Base-by-base conservation (phyloP, 2,329 filamentous ascomycete genomes). In the Pyrenochaeta sp. region DNA sequence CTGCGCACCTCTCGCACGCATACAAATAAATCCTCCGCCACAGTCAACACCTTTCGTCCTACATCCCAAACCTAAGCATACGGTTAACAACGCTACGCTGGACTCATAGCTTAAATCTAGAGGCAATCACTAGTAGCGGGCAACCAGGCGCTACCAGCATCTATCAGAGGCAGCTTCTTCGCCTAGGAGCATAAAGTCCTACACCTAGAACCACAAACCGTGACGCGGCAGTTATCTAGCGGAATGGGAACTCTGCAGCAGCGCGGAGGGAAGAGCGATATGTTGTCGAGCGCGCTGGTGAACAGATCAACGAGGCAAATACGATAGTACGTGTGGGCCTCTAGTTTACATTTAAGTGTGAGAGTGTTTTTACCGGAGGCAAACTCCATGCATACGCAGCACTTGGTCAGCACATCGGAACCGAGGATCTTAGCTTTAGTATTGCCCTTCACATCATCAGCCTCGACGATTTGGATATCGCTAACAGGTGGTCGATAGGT, bases 221-320 rank as follows among this genome's bases (percentile, higher is more conserved):
- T 27, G 23, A 27, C 4, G 14, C 48, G 45, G 43, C 59, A 63
- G 0, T 41, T 43, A 0, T 58, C 47, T 1, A 69, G 42, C 4
- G 64, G 49, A 17, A 72, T 67, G 0, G 39, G 53, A 4, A 51
- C 9, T 7, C 47, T 48, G 42, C 62, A 69, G 45, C 62, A 72
- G 17, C 58, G 60, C 0, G 64, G 65, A 2, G 65, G 69, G 31
- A 72, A 72, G 1, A 68, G 54, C 0, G 48, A 40, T 1, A 58
- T 50, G 36, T 67, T 57, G 0, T 31, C n/a, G 5, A 66, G 36
- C 2, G 63, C 42, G 2, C 15, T 54, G 18, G 36, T 27, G 56
- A 73, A 68, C 1, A 43, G 41, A 27, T 43, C 27, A 15, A 31
- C 41, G 17, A 43, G 29, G 41, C 41, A 43, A 14, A 10, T 12